Conservation (phyloP, 345 rosid genomes). For the Eucalyptus victrix region DNA sequence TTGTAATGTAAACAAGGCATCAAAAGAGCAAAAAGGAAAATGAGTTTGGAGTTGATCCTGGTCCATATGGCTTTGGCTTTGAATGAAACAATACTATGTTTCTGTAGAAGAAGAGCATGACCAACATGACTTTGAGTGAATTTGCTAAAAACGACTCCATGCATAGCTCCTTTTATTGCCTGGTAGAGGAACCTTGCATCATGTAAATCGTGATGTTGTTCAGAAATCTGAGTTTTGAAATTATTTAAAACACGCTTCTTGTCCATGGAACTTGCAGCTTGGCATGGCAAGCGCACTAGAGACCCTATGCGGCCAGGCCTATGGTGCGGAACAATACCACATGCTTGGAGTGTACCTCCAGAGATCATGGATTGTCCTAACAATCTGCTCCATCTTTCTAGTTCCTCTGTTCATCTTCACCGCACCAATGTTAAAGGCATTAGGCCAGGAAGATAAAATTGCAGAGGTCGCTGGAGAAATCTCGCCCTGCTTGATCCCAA, state of each 20-base stretch:
- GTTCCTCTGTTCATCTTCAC: constrained; percentile 48
- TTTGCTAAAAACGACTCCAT: background rate
- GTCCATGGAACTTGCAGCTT: constrained; percentile 18
- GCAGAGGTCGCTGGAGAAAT: constrained; percentile 32
- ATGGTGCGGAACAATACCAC: constrained; percentile 66
- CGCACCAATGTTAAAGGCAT: constrained; percentile 23
- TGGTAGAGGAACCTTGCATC: background rate
- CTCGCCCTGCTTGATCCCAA: constrained; percentile 41
- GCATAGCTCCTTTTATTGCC: background rate
- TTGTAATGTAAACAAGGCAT: background rate
- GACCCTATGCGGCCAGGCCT: constrained; percentile 84
- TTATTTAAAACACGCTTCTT: background rate
- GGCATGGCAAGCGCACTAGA: constrained; percentile 86
- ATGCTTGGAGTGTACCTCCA: constrained; percentile 82
- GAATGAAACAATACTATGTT: no score
- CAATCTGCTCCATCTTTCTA: constrained; percentile 17
- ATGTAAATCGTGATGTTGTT: background rate
- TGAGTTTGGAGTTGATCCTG: background rate
- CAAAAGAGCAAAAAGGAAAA: background rate
- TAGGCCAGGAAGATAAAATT: constrained; percentile 53
- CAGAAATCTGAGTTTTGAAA: background rate
- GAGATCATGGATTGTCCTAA: constrained; percentile 67
- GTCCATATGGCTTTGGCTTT: no score
- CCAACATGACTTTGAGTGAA: background rate
- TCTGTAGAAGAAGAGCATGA: background rate